Evolutionary conservation across 129 eudicot species (phyloP).

Genomic region (Pulicaria dysenterica): DNA sequence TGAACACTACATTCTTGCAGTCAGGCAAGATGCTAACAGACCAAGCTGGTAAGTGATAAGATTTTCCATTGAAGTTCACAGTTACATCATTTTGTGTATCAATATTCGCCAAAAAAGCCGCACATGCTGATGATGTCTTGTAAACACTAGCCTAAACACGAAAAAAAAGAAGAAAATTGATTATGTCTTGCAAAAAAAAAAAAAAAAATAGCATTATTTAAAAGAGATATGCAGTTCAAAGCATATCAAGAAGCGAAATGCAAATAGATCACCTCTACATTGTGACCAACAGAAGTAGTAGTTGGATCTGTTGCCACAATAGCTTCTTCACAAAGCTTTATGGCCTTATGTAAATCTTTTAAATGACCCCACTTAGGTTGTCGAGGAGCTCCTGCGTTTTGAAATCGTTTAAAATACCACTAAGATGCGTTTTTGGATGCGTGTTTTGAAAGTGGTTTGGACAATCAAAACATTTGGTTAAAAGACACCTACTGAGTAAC

Average conservation of each 20-base stretch:
- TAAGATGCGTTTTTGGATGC: too few relatives aligned
- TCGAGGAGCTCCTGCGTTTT: conserved; percentile 61
- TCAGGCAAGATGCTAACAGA: conserved; percentile 99
- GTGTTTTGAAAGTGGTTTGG: too few relatives aligned
- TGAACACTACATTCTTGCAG: conserved; percentile 90
- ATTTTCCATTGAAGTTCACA: conserved; percentile 72
- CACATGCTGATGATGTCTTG: conserved; percentile 67
- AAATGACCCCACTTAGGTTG: conserved; percentile 98
- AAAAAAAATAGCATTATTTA: neutral
- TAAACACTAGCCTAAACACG: conserved; percentile 75
- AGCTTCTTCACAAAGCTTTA: conserved; percentile 92
- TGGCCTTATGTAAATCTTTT: conserved; percentile 84
- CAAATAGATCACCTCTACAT: conserved; percentile 63
- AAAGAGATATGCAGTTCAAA: too few relatives aligned
- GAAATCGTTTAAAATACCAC: neutral
- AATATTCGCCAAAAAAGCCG: conserved; percentile 83
- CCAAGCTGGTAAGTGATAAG: conserved; percentile 91
- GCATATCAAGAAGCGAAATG: neutral
- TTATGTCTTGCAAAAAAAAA: conserved; percentile 42
- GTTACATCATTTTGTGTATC: conserved; percentile 67
- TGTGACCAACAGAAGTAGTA: conserved; percentile 67
- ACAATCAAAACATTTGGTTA: too few relatives aligned
- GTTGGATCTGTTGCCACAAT: conserved; percentile 82
- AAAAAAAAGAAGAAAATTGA: conserved; percentile 31
- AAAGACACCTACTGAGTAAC: neutral